A percentile compares a stretch with the other conserved stretches of the same genome.
Conservation (phyloP, 768 basidiomycete species). For the Leccinum truebloodii region DNA sequence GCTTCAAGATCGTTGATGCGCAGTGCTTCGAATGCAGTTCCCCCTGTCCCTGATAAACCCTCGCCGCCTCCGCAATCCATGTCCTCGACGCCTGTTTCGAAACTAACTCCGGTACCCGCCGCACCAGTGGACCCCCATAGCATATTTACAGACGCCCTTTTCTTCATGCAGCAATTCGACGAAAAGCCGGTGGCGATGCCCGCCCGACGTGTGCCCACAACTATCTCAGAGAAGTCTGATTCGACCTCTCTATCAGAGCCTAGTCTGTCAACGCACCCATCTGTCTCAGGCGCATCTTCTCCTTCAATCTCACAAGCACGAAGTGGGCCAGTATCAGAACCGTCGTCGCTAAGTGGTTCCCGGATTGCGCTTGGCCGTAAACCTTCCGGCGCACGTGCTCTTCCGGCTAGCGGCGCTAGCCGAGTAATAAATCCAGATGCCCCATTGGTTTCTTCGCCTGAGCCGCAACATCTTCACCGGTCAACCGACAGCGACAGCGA, state of each 20-base stretch:
- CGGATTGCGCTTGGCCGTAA: conserved; percentile 54
- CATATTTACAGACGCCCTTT: conserved; percentile 58
- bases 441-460: conserved; percentile 41
- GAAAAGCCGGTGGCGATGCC: conserved; percentile 25
- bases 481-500: conserved; percentile 31
- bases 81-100: conserved; percentile 31
- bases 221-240: conserved; percentile 46
- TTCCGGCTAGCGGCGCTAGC: conserved; percentile 33
- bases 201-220: conserved; percentile 44
- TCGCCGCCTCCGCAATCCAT: conserved; percentile 18
- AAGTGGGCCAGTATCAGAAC: conserved; percentile 32
- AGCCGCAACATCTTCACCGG: conserved; percentile 30
- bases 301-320: conserved; percentile 19
- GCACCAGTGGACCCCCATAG: conserved; percentile 31
- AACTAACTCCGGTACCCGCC: conserved; percentile 20
- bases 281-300: conserved; percentile 26
- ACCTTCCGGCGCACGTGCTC: conserved; percentile 84
- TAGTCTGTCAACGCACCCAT: conserved; percentile 15
- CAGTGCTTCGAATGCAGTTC: conserved; percentile 17
- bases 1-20: conserved; percentile 16
- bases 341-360: conserved; percentile 41
- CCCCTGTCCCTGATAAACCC: conserved; percentile 31
- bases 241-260: conserved; percentile 34
- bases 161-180: conserved; percentile 65
- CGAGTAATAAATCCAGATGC: conserved; percentile 39